These are phyloP conservation scores for Debaryomyces subglobosus DNA, from an alignment of 1,139 yeast genomes.

Conservation along the genomic window DNA sequence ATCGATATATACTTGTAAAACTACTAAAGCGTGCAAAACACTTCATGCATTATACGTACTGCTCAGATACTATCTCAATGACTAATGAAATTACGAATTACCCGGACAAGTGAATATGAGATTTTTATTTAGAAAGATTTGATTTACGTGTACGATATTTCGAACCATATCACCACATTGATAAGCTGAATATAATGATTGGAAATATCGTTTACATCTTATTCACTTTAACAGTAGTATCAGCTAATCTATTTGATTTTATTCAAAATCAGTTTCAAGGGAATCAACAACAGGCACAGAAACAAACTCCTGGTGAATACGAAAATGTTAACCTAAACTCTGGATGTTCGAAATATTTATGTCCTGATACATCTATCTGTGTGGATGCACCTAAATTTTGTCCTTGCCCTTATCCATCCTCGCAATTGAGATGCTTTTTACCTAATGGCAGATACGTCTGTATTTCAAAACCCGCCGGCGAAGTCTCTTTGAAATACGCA, in stretches of 20 bases:
- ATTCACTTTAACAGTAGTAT: constrained; percentile 9
- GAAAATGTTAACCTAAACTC: constrained; percentile 37
- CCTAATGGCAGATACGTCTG: constrained; percentile 76
- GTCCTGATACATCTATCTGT: constrained; percentile 82
- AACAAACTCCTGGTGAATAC: constrained; percentile 27
- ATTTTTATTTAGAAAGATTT: background rate
- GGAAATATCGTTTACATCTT: background rate
- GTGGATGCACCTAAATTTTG: constrained; percentile 71
- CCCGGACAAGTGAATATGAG: background rate
- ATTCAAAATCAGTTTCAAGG: constrained; percentile 33
- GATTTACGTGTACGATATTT: constrained; percentile 1
- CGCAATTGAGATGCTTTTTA: constrained; percentile 78
- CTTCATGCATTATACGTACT: no score
- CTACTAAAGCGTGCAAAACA: no score
- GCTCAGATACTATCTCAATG: no score
- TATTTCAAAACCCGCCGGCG: constrained; percentile 75
- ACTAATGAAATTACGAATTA: background rate
- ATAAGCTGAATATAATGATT: background rate
- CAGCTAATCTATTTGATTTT: constrained; percentile 39
- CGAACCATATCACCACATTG: background rate
- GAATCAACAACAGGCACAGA: constrained; percentile 22
- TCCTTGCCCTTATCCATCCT: constrained; percentile 87
- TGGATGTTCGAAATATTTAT: constrained; percentile 69
- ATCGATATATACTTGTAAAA: no score
- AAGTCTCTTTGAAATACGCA: constrained; percentile 35